These are phyloP conservation scores for Drechslera avenae DNA, from an alignment of 2,329 filamentous ascomycete species.

Conservation along the genomic window DNA sequence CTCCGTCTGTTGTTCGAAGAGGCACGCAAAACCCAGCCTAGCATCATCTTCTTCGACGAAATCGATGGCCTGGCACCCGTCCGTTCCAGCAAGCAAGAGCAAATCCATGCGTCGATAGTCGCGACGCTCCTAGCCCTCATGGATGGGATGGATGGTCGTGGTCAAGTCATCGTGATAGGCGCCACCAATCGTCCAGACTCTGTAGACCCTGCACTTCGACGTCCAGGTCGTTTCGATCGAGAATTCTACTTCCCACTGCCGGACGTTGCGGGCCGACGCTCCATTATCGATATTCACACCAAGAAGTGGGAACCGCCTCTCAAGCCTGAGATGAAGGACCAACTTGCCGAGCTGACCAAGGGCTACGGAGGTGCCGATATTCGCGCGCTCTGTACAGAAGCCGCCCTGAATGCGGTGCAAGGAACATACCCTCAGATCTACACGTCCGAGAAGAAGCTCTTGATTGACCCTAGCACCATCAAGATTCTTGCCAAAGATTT, in stretches of 20 bases:
- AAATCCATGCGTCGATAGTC: constrained; percentile 93
- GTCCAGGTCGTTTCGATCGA: constrained; percentile 92
- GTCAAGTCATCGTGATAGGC: constrained; percentile 95
- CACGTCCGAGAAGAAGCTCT: constrained; percentile 82
- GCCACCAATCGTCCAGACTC: constrained; percentile 98
- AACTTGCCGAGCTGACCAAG: constrained; percentile 86
- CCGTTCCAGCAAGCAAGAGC: constrained; percentile 95
- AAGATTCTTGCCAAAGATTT: constrained; percentile 91
- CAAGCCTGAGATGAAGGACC: constrained; percentile 76
- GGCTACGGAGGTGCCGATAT: constrained; percentile 97
- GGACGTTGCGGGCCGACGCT: constrained; percentile 75
- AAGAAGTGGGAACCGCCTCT: constrained; percentile 85
- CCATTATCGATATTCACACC: constrained; percentile 95
- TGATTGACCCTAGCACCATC: constrained; percentile 85
- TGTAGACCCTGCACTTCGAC: constrained; percentile 91
- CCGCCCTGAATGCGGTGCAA: constrained; percentile 93
- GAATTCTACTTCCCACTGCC: constrained; percentile 98
- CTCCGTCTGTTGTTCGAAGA: constrained; percentile 93
- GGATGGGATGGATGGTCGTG: constrained; percentile 59
- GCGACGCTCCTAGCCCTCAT: constrained; percentile 58
- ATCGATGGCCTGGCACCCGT: constrained; percentile 97
- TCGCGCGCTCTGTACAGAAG: constrained; percentile 92
- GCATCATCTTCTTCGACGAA: constrained; percentile 99
- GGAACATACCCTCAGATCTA: constrained; percentile 97
- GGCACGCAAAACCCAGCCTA: constrained; percentile 91